Conservation (phyloP, 192 early-diverging fungal genomes). For the Rhizophagus prolifer region DNA sequence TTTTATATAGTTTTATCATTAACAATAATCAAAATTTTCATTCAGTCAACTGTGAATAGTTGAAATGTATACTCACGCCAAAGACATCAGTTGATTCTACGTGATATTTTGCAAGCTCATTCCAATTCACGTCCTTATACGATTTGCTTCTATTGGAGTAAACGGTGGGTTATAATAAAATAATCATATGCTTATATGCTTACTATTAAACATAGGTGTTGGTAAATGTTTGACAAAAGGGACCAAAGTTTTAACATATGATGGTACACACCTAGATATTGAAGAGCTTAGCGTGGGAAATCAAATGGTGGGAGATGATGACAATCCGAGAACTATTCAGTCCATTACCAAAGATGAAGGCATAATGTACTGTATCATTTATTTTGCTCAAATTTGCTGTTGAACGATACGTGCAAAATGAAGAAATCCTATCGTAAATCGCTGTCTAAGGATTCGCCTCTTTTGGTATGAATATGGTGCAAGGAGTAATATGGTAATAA, state of each 20-base stretch:
- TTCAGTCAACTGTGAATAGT: constrained; percentile 70
- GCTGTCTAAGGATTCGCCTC: background rate
- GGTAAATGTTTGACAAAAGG: background rate
- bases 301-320: constrained; percentile 51
- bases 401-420: too few relatives aligned
- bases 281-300: constrained; percentile 44
- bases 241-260: background rate
- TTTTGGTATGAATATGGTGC: background rate
- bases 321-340: constrained; percentile 43
- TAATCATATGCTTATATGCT: too few relatives aligned
- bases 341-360: constrained; percentile 41
- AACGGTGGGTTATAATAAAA: constrained; percentile 70
- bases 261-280: background rate
- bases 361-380: too few relatives aligned
- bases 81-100: constrained; percentile 85
- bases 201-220: background rate
- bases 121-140: constrained; percentile 76
- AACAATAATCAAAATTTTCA: constrained; percentile 15
- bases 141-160: constrained; percentile 91
- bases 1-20: background rate
- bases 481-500: background rate
- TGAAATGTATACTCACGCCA: constrained; percentile 87
- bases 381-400: too few relatives aligned
- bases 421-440: background rate
- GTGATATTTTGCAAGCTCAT: constrained; percentile 78